Evolutionary conservation across 768 basidiomycete species (phyloP).

Genomic region (Rossbeevera mucosa): DNA sequence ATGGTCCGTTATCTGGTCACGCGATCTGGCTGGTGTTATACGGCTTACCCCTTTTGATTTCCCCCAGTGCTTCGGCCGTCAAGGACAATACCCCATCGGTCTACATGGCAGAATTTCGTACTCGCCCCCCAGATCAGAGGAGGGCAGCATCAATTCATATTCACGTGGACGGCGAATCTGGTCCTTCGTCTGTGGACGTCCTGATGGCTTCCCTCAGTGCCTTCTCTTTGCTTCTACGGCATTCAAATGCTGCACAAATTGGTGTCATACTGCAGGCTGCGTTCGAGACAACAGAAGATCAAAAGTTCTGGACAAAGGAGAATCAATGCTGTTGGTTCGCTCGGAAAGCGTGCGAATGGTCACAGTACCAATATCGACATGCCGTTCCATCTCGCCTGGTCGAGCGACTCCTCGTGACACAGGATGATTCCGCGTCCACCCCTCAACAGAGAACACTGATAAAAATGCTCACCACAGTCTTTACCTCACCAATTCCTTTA

Average conservation of each 20-base stretch:
- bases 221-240: slow-evolving; percentile 64
- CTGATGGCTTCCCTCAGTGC: slow-evolving; percentile 69
- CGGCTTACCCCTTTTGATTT: not conserved
- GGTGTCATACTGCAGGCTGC: slow-evolving; percentile 67
- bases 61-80: slow-evolving; percentile 50
- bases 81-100: slow-evolving; percentile 70
- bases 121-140: slow-evolving; percentile 71
- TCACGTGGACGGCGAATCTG: slow-evolving; percentile 84
- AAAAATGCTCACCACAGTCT: slow-evolving; percentile 78
- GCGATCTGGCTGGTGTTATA: not conserved
- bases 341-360: slow-evolving; percentile 75
- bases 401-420: slow-evolving; percentile 64
- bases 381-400: slow-evolving; percentile 82
- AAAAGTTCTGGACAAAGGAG: slow-evolving; percentile 58
- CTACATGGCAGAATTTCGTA: slow-evolving; percentile 81
- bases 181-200: slow-evolving; percentile 71
- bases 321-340: slow-evolving; percentile 83
- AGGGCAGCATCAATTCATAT: slow-evolving; percentile 86
- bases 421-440: slow-evolving; percentile 46
- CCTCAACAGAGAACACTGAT: slow-evolving; percentile 58
- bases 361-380: slow-evolving; percentile 91
- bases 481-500: slow-evolving; percentile 76
- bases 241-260: slow-evolving; percentile 74
- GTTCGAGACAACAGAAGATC: slow-evolving; percentile 61
- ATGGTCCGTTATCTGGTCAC: slow-evolving; percentile 44